Base-by-base conservation (phyloP, 2,329 filamentous ascomycete genomes). In the Paecilomyces formosus region DNA sequence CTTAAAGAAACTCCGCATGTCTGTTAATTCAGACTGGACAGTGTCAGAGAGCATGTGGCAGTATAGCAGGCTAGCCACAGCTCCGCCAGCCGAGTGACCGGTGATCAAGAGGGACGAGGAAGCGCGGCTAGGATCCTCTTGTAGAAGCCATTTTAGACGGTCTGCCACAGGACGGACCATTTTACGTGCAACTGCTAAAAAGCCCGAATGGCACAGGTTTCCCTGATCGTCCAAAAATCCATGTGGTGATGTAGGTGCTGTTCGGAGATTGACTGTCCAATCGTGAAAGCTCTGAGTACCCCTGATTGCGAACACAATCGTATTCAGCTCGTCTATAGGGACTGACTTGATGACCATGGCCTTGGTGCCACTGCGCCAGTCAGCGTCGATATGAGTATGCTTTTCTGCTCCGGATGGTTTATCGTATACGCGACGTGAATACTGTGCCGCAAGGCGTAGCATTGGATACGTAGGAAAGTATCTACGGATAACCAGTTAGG, bases 311-410 rank as follows among this genome's bases (percentile, higher is more conserved):
- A 96, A 89, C 11, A 95, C 88, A 57, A 96, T 87, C 18, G 87
- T 87, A 68, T 89, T 85, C 76, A 87, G 85, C 66, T 90, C 81
- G 67, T 94, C 90, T 69, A 92, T 85, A 1, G 89, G 85, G 0
- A 92, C 81, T 0, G 88, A 90, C 68, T 92, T 93, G 69, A 95
- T 86, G 15, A 89, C 85, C 87, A 93, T 93, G 24, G 90, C 88
- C 70, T 92, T 93, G 0, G 89, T 88, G n/a, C 89, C 89, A 3
- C 82, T 80, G 21, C 81, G 80, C 82, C 86, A 89, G 70, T 92
- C 85, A 3, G 88, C 85, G 35, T 86, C 81, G 35, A 94, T 81
- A 64, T 89, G 88, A 1, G 86, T 81, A 64, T 89, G 85, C 12
- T 81, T 80, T 71, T 92, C 88, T 22, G 80, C 77, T 1, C 82